Conservation (phyloP, 352 stramenopile species). For the Globisporangium orthogonon region DNA sequence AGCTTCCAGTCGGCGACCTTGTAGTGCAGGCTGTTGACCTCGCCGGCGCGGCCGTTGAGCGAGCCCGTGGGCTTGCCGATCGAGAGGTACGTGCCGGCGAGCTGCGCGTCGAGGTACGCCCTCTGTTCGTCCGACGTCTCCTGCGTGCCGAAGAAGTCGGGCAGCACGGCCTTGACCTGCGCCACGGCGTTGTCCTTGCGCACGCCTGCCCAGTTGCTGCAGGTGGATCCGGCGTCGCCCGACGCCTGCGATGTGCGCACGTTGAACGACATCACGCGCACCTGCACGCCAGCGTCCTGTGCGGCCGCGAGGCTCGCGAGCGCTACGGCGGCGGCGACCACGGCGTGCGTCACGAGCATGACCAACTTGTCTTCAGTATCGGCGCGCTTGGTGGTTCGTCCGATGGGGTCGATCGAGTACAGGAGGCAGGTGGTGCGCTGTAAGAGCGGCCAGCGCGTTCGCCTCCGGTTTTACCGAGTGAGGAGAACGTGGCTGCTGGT, state of each 20-base stretch:
- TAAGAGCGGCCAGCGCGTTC: too few relatives aligned
- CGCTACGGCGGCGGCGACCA: conserved; percentile 8
- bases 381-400: too few relatives aligned
- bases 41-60: conserved; percentile 45
- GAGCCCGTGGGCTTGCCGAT: conserved; percentile 57
- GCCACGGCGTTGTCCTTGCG: conserved; percentile 55
- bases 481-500: too few relatives aligned
- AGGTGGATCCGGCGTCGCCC: conserved; percentile 28
- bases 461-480: too few relatives aligned
- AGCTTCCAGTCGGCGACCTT: conserved; percentile 45
- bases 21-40: conserved; percentile 68
- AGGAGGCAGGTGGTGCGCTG: too few relatives aligned
- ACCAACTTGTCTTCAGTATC: too few relatives aligned
- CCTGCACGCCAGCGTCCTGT: conserved; percentile 33
- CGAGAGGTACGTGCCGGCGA: conserved; percentile 49
- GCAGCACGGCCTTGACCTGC: conserved; percentile 40
- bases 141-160: conserved; percentile 78
- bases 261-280: conserved; percentile 77
- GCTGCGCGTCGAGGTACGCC: conserved; percentile 41
- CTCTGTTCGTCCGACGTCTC: conserved; percentile 75
- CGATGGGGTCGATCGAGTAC: too few relatives aligned
- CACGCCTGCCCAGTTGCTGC: conserved; percentile 57
- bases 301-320: conserved; percentile 1
- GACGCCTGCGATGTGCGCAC: conserved; percentile 60
- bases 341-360: conserved; percentile 12